These are phyloP conservation scores for Zizania palustris DNA, from an alignment of 202 grass and related monocot genomes.

Conservation along the genomic window DNA sequence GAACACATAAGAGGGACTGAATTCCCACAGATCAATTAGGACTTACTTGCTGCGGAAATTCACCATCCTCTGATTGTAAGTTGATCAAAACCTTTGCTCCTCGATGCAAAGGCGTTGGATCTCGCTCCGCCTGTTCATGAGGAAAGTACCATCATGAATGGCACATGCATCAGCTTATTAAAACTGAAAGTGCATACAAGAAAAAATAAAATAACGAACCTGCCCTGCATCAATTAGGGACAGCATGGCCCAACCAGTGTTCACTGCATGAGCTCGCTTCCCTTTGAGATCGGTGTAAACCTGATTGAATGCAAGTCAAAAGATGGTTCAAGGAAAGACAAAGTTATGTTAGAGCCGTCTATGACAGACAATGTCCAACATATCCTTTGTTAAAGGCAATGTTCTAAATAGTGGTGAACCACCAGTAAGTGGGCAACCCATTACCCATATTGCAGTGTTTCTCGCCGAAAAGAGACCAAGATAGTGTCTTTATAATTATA, in stretches of 20 bases:
- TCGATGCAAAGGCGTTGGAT: conserved; percentile 72
- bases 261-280: conserved; percentile 64
- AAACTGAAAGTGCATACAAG: conserved; percentile 17
- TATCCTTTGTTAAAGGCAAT: neutral
- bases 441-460: too few species aligned
- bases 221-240: conserved; percentile 80
- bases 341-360: neutral
- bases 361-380: neutral
- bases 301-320: conserved; percentile 43
- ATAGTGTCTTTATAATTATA: neutral
- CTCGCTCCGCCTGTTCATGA: conserved; percentile 68
- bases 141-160: conserved; percentile 2
- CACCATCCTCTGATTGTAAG: conserved; percentile 75
- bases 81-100: conserved; percentile 88
- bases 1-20: neutral
- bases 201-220: conserved; percentile 31
- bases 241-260: conserved; percentile 86
- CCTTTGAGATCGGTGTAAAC: conserved; percentile 87
- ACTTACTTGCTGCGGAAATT: conserved; percentile 98
- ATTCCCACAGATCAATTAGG: neutral
- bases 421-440: neutral
- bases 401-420: neutral
- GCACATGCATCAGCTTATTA: neutral
- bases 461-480: too few species aligned
- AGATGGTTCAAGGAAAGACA: conserved; percentile 8